Base-by-base conservation (phyloP, 192 early-diverging fungal species). In the Podila minutissima region DNA sequence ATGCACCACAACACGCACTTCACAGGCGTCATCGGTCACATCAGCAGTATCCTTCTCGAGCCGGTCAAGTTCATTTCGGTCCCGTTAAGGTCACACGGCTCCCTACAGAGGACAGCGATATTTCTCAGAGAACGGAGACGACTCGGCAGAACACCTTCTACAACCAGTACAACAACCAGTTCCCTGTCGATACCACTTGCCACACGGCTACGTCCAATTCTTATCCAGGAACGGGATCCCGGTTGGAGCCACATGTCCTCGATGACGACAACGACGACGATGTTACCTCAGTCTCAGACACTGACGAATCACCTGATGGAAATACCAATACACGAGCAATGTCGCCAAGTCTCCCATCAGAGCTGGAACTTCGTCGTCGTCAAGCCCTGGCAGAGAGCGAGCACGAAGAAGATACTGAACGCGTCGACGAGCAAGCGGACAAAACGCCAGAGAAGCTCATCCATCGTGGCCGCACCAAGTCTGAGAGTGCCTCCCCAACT, bases 301-400 rank as follows among this genome's bases (percentile, higher is more conserved):
- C 49, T 20, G 62, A 79, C 26, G 71, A 64, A 17, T 24, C 59
- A 0, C 35, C 60, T 17, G 26, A 11, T 5, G 26, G 31, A 5
- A 20, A 61, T 7, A 35, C 59, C 59, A 61, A 61, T 15, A 24
- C 38, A 8, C 66, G 29, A 10, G 61, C 57, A 4, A 66, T 64
- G 58, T 81, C 77, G 2, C 77, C 58, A 12, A 81, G 71, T 19
- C 73, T 81, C 58, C 77, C 77, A 4, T 81, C 77, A 10, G 77
- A 81, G 20, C 55, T 81, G 24, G 71, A 71, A 5, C 62, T 81
- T 41, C 33, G 19, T 28, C 77, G 71, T 7, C 77, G 71, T 17
- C 61, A 48, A 4, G 55, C 57, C 13, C 17, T 31, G 3, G 33
- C 55, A 6, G 64, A 28, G 46, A 24, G 24, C 12, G 62, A 72